These are phyloP conservation scores for Botrytis squamosa DNA, from an alignment of 2,329 filamentous ascomycete genomes.

Conservation along the genomic window DNA sequence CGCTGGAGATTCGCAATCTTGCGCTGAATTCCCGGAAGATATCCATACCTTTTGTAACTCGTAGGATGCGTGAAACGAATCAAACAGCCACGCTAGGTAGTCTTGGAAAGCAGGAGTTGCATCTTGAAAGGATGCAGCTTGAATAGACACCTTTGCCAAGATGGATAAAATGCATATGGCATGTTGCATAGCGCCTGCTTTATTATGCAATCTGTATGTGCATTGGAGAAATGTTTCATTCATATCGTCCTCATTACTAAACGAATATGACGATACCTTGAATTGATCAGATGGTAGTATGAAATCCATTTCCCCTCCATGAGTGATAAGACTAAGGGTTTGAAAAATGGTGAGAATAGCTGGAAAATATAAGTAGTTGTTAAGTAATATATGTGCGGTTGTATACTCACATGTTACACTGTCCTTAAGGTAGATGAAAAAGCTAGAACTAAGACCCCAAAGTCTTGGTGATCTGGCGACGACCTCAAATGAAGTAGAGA, in stretches of 20 bases:
- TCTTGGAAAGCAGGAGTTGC: constrained; percentile 38
- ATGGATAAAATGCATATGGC: constrained; percentile 33
- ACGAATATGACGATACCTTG: constrained; percentile 23
- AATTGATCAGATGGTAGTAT: constrained; percentile 29
- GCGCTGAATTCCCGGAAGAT: constrained; percentile 14
- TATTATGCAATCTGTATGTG: constrained; percentile 33
- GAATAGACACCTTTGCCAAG: constrained; percentile 35
- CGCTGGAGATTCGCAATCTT: constrained; percentile 22
- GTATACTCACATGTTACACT: constrained; percentile 35
- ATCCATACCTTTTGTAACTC: constrained; percentile 31
- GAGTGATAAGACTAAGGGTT: constrained; percentile 25
- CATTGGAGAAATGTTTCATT: constrained; percentile 22
- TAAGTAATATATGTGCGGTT: not conserved
- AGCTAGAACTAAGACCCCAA: constrained; percentile 48
- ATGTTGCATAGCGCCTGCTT: constrained; percentile 33
- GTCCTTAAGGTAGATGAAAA: constrained; percentile 51
- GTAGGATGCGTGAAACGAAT: constrained; percentile 33
- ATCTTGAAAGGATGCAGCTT: constrained; percentile 31
- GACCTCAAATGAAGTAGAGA: constrained; percentile 49
- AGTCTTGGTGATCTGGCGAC: constrained; percentile 47
- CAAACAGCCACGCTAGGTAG: constrained; percentile 38
- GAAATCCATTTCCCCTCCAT: constrained; percentile 24
- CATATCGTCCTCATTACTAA: constrained; percentile 11
- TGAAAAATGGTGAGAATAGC: constrained; percentile 34
- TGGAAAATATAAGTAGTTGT: constrained; percentile 22